Conservation (phyloP, 176 grass and related monocot genomes). For the Hyparrhenia diplandra region DNA sequence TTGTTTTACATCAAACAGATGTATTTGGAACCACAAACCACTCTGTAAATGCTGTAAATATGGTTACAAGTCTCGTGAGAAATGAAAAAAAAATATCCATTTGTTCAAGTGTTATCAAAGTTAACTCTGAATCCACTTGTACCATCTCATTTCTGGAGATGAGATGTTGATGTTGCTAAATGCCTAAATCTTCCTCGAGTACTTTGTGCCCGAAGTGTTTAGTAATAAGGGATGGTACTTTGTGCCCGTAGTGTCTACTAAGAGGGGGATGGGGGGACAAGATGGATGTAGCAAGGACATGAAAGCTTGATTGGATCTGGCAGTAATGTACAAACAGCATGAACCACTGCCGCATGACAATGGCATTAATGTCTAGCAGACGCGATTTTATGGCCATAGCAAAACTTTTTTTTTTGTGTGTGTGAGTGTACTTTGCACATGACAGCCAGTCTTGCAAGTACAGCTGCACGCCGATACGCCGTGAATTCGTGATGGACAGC, state of each 20-base stretch:
- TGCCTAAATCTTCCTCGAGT: background rate
- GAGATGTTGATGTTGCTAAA: background rate
- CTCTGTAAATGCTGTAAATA: constrained; percentile 50
- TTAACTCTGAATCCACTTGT: background rate
- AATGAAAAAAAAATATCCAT: constrained; percentile 17
- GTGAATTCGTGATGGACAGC: background rate
- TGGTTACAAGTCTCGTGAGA: constrained; percentile 9
- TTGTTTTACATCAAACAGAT: constrained; percentile 20
- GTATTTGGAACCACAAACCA: constrained; percentile 11
- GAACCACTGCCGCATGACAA: background rate
- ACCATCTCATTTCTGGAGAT: background rate
- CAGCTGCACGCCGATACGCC: background rate
- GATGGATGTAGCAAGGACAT: background rate
- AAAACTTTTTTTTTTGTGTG: background rate
- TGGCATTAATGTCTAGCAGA: background rate
- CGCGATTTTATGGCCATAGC: background rate
- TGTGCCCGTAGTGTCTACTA: background rate
- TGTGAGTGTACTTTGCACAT: background rate
- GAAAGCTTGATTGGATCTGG: background rate
- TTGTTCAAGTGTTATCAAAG: background rate
- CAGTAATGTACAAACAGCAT: background rate
- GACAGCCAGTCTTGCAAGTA: background rate
- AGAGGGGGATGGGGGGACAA: background rate
- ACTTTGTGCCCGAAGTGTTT: background rate
- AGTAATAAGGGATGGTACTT: too few species aligned